Percentiles rank a stretch among this genome's conserved stretches.
Conservation (phyloP, 495 filamentous ascomycete genomes). For the Cudoniella acicularis region DNA sequence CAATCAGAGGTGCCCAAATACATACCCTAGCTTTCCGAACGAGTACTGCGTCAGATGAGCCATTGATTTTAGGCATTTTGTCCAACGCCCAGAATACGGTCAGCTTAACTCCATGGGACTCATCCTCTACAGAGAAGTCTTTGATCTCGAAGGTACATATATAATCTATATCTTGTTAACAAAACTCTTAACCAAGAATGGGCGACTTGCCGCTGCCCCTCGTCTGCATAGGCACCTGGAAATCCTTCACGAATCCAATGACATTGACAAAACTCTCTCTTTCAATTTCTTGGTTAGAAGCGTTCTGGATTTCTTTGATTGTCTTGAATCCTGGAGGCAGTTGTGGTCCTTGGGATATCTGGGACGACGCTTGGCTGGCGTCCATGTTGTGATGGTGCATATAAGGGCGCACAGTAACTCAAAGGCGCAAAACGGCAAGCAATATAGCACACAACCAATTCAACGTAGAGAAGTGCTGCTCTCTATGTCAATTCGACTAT, state of each 20-base stretch:
- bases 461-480: too few species aligned
- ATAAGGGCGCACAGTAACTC: too few species aligned
- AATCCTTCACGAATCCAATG: constrained; percentile 48
- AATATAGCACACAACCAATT: too few species aligned
- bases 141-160: constrained; percentile 20
- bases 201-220: constrained; percentile 35
- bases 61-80: constrained; percentile 35
- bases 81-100: constrained; percentile 39
- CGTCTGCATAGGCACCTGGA: constrained; percentile 37
- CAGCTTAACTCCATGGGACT: constrained; percentile 27
- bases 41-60: constrained; percentile 38
- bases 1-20: background rate
- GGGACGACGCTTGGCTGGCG: constrained; percentile 13
- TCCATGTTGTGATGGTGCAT: constrained; percentile 26
- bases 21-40: constrained; percentile 36
- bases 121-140: constrained; percentile 31
- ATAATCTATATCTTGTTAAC: constrained; percentile 16
- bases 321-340: constrained; percentile 14
- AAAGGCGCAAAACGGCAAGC: too few species aligned
- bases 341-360: background rate
- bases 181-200: background rate
- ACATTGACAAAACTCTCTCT: constrained; percentile 35
- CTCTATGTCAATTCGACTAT: background rate
- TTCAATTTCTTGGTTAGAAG: constrained; percentile 1
- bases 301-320: constrained; percentile 15